phyloP scores from a whole-genome alignment of 345 rosid species.

The Nasturtium officinale region DNA sequence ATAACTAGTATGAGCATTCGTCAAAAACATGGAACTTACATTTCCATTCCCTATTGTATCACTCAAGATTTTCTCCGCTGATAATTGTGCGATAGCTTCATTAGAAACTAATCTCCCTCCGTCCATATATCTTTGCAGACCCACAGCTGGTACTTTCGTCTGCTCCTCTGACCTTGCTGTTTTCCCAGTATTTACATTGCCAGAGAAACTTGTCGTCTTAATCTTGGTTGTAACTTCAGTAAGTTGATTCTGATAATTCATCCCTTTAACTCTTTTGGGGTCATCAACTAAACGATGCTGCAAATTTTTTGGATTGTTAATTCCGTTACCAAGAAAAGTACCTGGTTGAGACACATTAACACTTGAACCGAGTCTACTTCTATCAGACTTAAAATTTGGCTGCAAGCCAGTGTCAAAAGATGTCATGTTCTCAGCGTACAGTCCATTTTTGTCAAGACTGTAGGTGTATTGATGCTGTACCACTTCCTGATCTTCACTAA shows the following conservation, averaged over 20 bases:
- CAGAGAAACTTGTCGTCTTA: conserved; percentile 50
- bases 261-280: conserved; percentile 37
- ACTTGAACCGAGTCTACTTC: conserved; percentile 47
- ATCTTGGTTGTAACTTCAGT: conserved; percentile 47
- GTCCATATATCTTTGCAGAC: conserved; percentile 46
- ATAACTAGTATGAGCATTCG: conserved; percentile 10
- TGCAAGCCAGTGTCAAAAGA: conserved; percentile 50
- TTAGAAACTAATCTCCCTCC: conserved; percentile 43
- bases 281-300: conserved; percentile 52
- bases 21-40: conserved; percentile 53
- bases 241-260: conserved; percentile 43
- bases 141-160: conserved; percentile 49
- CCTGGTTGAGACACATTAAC: conserved; percentile 44
- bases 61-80: conserved; percentile 48
- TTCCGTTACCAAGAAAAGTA: conserved; percentile 49
- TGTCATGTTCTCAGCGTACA: conserved; percentile 44
- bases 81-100: conserved; percentile 44
- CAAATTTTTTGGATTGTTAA: conserved; percentile 47
- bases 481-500: conserved; percentile 43
- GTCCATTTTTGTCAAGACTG: conserved; percentile 49
- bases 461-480: conserved; percentile 41
- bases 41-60: conserved; percentile 58
- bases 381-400: conserved; percentile 48
- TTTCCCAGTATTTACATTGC: conserved; percentile 60
- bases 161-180: conserved; percentile 51